A percentile compares a stretch with the other conserved stretches of the same genome.
phyloP scores from a whole-genome alignment of 768 basidiomycete species.

The Coprinopsis sp. region DNA sequence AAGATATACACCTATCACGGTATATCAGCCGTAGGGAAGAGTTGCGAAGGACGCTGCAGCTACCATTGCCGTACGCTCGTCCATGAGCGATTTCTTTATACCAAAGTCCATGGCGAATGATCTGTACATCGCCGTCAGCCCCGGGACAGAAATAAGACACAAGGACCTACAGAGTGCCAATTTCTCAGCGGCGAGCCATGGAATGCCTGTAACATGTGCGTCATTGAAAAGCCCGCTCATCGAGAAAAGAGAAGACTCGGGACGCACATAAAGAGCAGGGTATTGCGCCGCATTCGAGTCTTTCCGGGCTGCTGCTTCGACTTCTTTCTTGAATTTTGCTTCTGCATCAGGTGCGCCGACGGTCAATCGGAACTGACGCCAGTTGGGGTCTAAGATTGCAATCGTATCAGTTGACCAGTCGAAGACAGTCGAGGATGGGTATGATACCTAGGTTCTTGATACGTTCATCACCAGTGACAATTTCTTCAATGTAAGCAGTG shows the following conservation, averaged over 20 bases:
- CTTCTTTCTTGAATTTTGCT: slow-evolving; percentile 51
- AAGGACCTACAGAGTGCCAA: slow-evolving; percentile 60
- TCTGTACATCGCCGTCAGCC: slow-evolving; percentile 32
- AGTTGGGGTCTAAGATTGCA: slow-evolving; percentile 45
- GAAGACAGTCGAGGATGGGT: not conserved
- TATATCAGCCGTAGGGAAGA: slow-evolving; percentile 4
- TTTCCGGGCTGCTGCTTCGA: slow-evolving; percentile 33
- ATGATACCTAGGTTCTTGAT: slow-evolving; percentile 49
- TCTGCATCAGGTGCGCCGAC: slow-evolving; percentile 72
- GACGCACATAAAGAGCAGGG: slow-evolving; percentile 42
- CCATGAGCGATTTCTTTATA: slow-evolving; percentile 52
- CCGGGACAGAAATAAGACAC: not conserved
- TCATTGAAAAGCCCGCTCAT: not conserved
- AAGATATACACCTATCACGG: slow-evolving; percentile 55
- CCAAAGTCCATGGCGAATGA: slow-evolving; percentile 71
- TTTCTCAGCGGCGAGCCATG: slow-evolving; percentile 63
- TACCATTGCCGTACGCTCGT: slow-evolving; percentile 60
- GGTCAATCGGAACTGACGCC: slow-evolving; percentile 65
- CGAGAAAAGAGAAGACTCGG: not conserved
- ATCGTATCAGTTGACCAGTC: too few relatives aligned
- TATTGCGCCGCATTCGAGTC: slow-evolving; percentile 40
- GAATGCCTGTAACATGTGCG: slow-evolving; percentile 43
- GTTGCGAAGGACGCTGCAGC: slow-evolving; percentile 10
- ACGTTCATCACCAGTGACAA: slow-evolving; percentile 47
- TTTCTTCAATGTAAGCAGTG: slow-evolving; percentile 65